Evolutionary conservation across 1,284 basidiomycete species (phyloP).

Genomic region (Xanthoconium separans): DNA sequence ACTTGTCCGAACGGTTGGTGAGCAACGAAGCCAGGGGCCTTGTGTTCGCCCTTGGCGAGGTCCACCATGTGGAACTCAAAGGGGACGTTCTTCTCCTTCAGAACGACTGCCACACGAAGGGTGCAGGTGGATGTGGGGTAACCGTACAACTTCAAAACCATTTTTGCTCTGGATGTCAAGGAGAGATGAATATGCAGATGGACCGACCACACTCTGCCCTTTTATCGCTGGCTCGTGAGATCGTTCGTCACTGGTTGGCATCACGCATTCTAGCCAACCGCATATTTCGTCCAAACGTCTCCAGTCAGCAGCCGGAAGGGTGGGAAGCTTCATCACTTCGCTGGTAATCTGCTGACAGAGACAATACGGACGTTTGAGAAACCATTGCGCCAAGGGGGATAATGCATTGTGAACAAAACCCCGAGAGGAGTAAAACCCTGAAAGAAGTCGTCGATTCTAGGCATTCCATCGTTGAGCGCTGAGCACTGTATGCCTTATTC

Average conservation of each 20-base stretch:
- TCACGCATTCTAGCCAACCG: too few relatives aligned
- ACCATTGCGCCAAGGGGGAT: neutral
- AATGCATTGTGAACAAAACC: constrained; percentile 1
- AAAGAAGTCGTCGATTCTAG: neutral
- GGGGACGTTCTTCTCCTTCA: constrained; percentile 50
- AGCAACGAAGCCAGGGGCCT: constrained; percentile 41
- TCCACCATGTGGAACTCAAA: constrained; percentile 48
- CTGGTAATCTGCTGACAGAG: neutral
- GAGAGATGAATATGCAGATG: neutral
- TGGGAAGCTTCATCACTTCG: neutral
- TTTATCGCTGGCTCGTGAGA: constrained; percentile 14
- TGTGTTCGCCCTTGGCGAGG: constrained; percentile 45
- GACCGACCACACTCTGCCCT: neutral
- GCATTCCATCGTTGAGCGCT: too few relatives aligned
- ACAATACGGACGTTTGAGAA: neutral
- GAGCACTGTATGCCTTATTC: too few relatives aligned
- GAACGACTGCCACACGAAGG: constrained; percentile 42
- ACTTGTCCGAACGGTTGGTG: constrained; percentile 65
- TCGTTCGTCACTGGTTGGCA: too few relatives aligned
- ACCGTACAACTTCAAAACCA: constrained; percentile 54
- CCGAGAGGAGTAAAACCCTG: neutral
- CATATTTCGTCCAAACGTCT: too few relatives aligned
- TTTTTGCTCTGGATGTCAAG: constrained; percentile 17
- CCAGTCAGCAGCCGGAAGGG: too few relatives aligned
- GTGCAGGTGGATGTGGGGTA: constrained; percentile 41